Conservation (phyloP, 2,329 filamentous ascomycete species). For the Aspergillus udagawae region DNA sequence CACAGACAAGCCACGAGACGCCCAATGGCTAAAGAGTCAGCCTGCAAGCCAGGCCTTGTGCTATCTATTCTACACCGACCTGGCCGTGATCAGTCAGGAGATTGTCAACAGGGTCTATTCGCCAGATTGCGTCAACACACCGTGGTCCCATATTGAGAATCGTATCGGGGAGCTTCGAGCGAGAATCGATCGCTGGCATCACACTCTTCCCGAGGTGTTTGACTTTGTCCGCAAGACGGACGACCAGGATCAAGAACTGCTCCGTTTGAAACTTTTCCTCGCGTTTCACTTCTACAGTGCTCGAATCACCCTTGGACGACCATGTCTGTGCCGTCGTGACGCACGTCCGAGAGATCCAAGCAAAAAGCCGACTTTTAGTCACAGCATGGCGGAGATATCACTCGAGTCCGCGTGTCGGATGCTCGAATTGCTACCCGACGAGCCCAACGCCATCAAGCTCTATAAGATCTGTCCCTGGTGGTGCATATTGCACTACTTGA, state of each 20-base stretch:
- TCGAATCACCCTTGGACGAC: conserved; percentile 42
- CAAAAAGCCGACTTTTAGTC: conserved; percentile 33
- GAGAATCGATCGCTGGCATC: conserved; percentile 37
- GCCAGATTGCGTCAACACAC: conserved; percentile 34
- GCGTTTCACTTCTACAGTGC: conserved; percentile 44
- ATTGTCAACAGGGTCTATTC: conserved; percentile 43
- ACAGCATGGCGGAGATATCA: conserved; percentile 35
- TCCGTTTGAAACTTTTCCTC: conserved; percentile 38
- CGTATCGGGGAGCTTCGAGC: conserved; percentile 36
- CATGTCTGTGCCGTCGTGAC: conserved; percentile 45
- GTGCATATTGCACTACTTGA: conserved; percentile 43
- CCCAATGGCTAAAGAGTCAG: conserved; percentile 34
- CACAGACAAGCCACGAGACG: conserved; percentile 22
- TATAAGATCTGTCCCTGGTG: conserved; percentile 43
- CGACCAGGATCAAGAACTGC: conserved; percentile 26
- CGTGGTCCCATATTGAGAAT: conserved; percentile 40
- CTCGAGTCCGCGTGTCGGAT: conserved; percentile 37
- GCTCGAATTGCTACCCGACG: conserved; percentile 41
- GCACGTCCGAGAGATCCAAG: conserved; percentile 24
- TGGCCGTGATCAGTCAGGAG: conserved; percentile 37
- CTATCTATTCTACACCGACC: conserved; percentile 38
- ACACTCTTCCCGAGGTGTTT: conserved; percentile 32
- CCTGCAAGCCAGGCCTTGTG: conserved; percentile 33
- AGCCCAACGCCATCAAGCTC: conserved; percentile 38
- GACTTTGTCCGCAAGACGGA: conserved; percentile 36